Conservation (phyloP, 1,284 basidiomycete species). For the Papiliotrema flavescens region DNA sequence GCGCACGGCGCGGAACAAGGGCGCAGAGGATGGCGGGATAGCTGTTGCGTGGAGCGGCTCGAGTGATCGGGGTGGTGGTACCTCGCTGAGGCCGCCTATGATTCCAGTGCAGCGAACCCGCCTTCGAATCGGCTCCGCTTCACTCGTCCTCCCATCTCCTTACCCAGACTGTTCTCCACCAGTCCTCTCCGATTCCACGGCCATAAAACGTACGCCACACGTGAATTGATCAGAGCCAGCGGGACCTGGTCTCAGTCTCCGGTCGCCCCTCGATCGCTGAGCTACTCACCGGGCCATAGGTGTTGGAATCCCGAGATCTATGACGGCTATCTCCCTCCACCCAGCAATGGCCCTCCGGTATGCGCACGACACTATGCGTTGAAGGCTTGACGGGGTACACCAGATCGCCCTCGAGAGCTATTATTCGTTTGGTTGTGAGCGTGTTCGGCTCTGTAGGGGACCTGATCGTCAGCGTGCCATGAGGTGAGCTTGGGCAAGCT, state of each 20-base stretch:
- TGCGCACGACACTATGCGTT: conserved; percentile 39
- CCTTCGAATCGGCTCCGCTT: background rate
- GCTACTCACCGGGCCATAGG: conserved; percentile 53
- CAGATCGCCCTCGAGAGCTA: conserved; percentile 55
- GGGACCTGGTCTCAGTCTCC: conserved; percentile 34
- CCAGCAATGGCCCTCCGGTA: conserved; percentile 52
- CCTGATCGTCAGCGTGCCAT: conserved; percentile 21
- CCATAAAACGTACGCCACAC: conserved; percentile 50
- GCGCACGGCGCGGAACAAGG: too few relatives aligned
- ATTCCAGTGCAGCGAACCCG: background rate
- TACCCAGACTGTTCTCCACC: conserved; percentile 26
- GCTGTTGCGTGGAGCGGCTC: too few relatives aligned
- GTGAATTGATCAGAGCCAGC: conserved; percentile 48
- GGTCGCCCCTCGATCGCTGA: background rate
- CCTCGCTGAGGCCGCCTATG: background rate
- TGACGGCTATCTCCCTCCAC: conserved; percentile 56
- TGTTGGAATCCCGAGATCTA: conserved; percentile 51
- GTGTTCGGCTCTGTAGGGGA: conserved; percentile 52
- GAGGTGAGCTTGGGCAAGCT: conserved; percentile 1
- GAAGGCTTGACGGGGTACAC: conserved; percentile 46
- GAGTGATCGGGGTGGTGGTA: too few relatives aligned
- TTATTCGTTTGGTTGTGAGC: conserved; percentile 54
- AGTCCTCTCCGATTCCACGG: conserved; percentile 38
- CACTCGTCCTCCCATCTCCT: conserved; percentile 20
- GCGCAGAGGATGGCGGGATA: too few relatives aligned